Conservation (phyloP, 2,329 filamentous ascomycete species). For the Cladosporium sp. region DNA sequence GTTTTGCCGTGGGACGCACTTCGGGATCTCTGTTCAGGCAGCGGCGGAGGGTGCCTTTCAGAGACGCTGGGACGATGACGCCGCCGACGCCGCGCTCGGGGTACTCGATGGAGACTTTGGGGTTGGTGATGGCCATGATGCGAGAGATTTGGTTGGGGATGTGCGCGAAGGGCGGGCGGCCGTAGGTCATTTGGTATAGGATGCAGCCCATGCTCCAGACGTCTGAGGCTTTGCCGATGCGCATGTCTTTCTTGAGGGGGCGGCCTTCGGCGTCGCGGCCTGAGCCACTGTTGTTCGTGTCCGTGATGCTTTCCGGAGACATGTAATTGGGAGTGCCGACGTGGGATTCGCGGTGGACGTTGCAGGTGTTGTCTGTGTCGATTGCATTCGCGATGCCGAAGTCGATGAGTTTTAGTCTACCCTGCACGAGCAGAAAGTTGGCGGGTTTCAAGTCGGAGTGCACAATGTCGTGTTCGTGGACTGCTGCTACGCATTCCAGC, state of each 20-base stretch:
- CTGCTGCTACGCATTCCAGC: constrained; percentile 87
- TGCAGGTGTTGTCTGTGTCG: constrained; percentile 89
- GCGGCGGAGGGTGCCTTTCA: constrained; percentile 52
- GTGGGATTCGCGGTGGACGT: constrained; percentile 92
- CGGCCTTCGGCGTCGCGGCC: constrained; percentile 39
- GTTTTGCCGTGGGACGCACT: constrained; percentile 51
- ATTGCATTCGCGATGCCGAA: constrained; percentile 98
- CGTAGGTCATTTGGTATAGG: constrained; percentile 96
- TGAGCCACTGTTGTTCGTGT: constrained; percentile 61
- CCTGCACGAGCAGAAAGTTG: constrained; percentile 91
- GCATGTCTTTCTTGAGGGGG: constrained; percentile 71
- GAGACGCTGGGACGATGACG: constrained; percentile 48
- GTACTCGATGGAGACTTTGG: constrained; percentile 67
- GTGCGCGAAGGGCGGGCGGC: constrained; percentile 90
- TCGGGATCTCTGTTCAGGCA: constrained; percentile 57
- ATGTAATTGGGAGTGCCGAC: constrained; percentile 98
- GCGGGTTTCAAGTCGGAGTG: constrained; percentile 96
- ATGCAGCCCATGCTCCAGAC: constrained; percentile 97
- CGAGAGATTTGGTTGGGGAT: constrained; percentile 81
- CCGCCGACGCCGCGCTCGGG: constrained; percentile 65
- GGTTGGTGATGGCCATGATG: constrained; percentile 82
- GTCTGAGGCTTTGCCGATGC: constrained; percentile 90
- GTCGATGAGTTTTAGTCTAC: constrained; percentile 90
- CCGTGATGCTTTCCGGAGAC: constrained; percentile 90
- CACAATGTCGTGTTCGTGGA: constrained; percentile 87